These are phyloP conservation scores for Peronospora farinosa DNA, from an alignment of 352 stramenopile genomes.

Conservation along the genomic window DNA sequence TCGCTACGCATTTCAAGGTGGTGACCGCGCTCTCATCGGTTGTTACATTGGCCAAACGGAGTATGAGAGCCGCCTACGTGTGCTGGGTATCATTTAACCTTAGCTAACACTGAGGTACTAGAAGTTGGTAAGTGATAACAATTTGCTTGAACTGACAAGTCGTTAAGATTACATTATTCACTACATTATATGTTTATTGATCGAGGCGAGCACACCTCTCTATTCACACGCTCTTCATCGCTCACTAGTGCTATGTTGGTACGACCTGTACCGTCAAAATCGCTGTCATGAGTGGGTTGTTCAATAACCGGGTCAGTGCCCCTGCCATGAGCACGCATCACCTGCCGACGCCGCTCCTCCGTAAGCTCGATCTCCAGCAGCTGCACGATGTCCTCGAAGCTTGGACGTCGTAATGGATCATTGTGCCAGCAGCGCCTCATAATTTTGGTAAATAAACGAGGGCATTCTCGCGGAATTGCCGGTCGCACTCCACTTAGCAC, in stretches of 20 bases:
- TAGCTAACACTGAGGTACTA: conserved; percentile 1
- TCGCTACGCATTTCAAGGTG: conserved; percentile 68
- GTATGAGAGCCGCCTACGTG: conserved; percentile 79
- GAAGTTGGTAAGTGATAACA: neutral
- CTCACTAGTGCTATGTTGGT: conserved; percentile 11
- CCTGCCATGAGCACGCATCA: conserved; percentile 15
- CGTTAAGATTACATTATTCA: neutral
- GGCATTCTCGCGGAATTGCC: conserved; percentile 51
- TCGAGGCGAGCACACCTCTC: conserved; percentile 16
- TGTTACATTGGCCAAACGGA: conserved; percentile 86
- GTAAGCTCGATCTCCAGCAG: conserved; percentile 65
- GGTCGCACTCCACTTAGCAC: conserved; percentile 60
- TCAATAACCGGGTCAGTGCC: conserved; percentile 19
- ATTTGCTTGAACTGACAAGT: neutral
- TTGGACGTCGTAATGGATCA: conserved; percentile 55
- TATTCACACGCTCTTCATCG: conserved; percentile 15
- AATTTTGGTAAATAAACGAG: conserved; percentile 70
- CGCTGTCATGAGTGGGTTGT: conserved; percentile 12
- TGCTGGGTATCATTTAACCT: conserved; percentile 70
- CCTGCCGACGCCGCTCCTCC: conserved; percentile 38
- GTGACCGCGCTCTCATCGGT: conserved; percentile 73
- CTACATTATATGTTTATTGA: neutral
- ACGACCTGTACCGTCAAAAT: conserved; percentile 20
- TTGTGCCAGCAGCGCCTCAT: conserved; percentile 79
- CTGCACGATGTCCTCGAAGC: conserved; percentile 75